phyloP scores from a whole-genome alignment of 2,329 filamentous ascomycete genomes.

The Talaromyces sp. region DNA sequence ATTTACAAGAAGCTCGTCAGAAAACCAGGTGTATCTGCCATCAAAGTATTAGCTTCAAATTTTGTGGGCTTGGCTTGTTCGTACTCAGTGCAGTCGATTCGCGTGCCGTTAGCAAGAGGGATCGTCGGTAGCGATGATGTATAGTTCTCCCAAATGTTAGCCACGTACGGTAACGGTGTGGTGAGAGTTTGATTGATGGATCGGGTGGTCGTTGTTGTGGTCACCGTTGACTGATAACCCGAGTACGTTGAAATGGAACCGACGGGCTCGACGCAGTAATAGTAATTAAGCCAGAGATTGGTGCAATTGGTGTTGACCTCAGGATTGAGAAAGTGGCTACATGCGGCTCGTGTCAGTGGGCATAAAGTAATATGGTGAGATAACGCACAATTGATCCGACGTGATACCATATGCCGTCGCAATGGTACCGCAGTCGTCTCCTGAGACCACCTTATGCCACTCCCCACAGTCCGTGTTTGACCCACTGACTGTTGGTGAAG shows the following conservation, averaged over 20 bases:
- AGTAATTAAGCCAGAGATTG: slow-evolving; percentile 17
- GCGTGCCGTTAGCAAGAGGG: not conserved
- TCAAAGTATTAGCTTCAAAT: no score
- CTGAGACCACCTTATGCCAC: not conserved
- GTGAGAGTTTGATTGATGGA: not conserved
- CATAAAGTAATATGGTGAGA: not conserved
- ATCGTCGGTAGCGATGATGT: not conserved
- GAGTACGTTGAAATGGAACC: slow-evolving; percentile 1
- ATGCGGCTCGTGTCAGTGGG: not conserved
- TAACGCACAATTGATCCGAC: not conserved
- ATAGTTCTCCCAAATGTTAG: no score
- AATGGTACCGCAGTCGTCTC: not conserved
- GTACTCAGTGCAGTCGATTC: not conserved
- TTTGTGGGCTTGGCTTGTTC: not conserved
- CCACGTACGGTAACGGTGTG: not conserved
- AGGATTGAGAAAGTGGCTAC: slow-evolving; percentile 17
- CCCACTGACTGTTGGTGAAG: not conserved
- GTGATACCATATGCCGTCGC: not conserved
- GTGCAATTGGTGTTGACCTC: slow-evolving; percentile 18
- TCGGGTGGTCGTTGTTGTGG: not conserved
- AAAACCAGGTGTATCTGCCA: no score
- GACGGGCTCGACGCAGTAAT: slow-evolving; percentile 15
- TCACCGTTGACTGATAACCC: not conserved
- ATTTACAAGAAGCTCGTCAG: not conserved
- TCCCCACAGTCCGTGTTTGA: not conserved